A percentile compares a stretch with the other conserved stretches of the same genome.
phyloP scores from a whole-genome alignment of 2,329 filamentous ascomycete species.

The Rasamsonia emersonii region DNA sequence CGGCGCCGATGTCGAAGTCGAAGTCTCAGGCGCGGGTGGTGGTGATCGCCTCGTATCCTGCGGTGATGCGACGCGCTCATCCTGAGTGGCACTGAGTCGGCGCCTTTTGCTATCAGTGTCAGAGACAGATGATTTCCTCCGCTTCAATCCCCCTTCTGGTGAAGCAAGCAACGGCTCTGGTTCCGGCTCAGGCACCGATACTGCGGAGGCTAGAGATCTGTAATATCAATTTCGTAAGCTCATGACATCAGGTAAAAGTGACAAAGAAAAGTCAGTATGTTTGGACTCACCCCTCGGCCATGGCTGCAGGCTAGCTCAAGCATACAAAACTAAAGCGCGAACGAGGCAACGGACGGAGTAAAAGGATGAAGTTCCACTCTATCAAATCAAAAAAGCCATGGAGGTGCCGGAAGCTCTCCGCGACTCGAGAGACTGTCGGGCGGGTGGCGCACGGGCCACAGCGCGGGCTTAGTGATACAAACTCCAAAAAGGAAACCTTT shows the following conservation, averaged over 20 bases:
- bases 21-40: conserved; percentile 13
- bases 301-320: conserved; percentile 1
- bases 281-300: conserved; percentile 19
- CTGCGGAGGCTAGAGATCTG: conserved; percentile 45
- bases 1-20: no score
- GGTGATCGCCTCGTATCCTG: conserved; percentile 13
- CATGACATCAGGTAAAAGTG: not conserved
- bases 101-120: conserved; percentile 46
- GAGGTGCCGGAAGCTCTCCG: no score
- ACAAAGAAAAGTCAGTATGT: not conserved
- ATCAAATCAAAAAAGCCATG: no score
- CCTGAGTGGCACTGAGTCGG: conserved; percentile 35
- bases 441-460: no score
- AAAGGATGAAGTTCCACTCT: not conserved
- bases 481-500: no score
- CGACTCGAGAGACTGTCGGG: no score
- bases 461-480: no score
- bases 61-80: conserved; percentile 12
- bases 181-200: conserved; percentile 42
- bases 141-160: conserved; percentile 35
- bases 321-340: not conserved
- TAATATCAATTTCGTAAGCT: not conserved
- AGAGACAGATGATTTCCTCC: conserved; percentile 46
- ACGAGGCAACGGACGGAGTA: not conserved
- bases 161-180: conserved; percentile 16